Conservation (phyloP, 2,329 filamentous ascomycete species). For the Hymenoscyphus fructigenus region DNA sequence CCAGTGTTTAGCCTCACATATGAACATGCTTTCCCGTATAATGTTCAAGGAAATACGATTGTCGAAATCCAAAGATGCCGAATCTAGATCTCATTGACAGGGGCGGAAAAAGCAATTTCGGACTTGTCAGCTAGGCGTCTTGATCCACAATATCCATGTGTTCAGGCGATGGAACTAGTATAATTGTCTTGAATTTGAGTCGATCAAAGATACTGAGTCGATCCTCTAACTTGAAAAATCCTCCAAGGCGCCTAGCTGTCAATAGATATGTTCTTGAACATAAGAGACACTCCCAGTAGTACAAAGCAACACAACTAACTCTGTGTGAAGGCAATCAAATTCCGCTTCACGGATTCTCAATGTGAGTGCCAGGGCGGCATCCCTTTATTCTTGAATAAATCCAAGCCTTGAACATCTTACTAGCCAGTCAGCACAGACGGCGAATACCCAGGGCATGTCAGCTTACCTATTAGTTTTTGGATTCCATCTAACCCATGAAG, state of each 20-base stretch:
- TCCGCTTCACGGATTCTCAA: not conserved
- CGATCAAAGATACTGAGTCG: not conserved
- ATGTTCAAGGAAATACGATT: not conserved
- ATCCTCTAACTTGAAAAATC: slow-evolving; percentile 2
- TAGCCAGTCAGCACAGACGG: not conserved
- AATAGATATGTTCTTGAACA: not conserved
- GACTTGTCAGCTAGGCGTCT: not conserved
- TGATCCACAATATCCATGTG: not conserved
- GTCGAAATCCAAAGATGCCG: not conserved
- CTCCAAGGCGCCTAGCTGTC: not conserved
- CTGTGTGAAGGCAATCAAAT: not conserved
- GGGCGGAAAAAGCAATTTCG: not conserved
- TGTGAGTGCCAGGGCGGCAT: not conserved
- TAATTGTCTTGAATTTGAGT: not conserved
- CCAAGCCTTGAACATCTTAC: not conserved
- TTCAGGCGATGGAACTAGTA: not conserved
- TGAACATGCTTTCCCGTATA: not conserved
- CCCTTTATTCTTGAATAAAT: not conserved
- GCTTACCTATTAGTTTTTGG: not conserved
- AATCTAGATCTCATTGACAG: not conserved
- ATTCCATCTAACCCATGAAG: not conserved
- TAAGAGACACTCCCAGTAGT: not conserved
- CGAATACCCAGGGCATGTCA: not conserved
- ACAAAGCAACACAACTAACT: not conserved
- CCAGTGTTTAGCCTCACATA: not conserved